A percentile compares a stretch with the other conserved stretches of the same genome.
phyloP scores from a whole-genome alignment of 768 basidiomycete species.

The Calocera viscosa region DNA sequence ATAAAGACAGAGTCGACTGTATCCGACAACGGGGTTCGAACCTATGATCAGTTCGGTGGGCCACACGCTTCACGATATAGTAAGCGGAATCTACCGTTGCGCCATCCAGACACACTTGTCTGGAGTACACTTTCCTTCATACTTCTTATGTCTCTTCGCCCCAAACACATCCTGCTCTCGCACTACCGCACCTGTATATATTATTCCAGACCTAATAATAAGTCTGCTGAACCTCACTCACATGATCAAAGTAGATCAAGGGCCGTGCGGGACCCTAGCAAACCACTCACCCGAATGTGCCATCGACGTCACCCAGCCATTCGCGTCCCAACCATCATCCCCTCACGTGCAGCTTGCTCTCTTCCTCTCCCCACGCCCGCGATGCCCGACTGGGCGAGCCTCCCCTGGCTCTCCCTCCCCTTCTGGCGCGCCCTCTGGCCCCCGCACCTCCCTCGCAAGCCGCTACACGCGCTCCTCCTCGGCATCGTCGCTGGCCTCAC shows the following conservation, averaged over 20 bases:
- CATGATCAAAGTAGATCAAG: no score
- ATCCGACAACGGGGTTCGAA: no score
- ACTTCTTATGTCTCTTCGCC: neutral
- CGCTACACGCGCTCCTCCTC: constrained; percentile 18
- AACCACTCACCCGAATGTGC: neutral
- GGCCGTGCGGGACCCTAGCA: no score
- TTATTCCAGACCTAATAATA: no score
- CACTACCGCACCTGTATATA: neutral
- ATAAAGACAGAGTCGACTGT: no score
- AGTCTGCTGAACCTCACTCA: no score
- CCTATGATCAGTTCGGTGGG: no score
- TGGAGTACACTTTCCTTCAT: no score
- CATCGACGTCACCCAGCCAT: neutral
- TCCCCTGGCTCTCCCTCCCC: constrained; percentile 6
- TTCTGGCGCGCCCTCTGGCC: constrained; percentile 4
- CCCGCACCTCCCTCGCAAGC: constrained; percentile 16
- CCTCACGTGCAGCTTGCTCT: neutral
- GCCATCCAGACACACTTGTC: no score
- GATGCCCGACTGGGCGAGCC: neutral
- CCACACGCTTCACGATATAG: no score
- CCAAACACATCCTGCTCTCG: neutral
- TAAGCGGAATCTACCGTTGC: no score
- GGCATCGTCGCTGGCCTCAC: constrained; percentile 66
- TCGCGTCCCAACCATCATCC: neutral
- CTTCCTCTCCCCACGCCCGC: neutral